Percentiles rank a stretch among this genome's conserved stretches.
These are phyloP conservation scores for Toxoplasma gondii DNA, from an alignment of 169 alveolate genomes.

Conservation along the genomic window DNA sequence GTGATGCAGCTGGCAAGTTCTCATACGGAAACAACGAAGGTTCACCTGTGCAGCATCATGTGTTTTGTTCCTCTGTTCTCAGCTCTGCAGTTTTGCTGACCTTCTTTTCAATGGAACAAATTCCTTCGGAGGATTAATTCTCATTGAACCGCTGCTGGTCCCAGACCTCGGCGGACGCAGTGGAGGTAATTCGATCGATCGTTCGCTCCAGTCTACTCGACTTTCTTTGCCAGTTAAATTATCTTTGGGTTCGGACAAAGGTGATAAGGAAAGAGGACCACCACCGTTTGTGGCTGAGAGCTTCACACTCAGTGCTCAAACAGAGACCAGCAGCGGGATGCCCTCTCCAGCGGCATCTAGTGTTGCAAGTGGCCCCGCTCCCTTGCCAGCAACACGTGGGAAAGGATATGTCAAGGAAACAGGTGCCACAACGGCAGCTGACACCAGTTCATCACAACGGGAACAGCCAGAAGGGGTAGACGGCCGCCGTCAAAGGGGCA, in stretches of 20 bases:
- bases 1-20: too few species aligned
- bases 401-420: not conserved
- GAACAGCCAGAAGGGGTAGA: not conserved
- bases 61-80: not conserved
- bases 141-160: slow-evolving; percentile 6
- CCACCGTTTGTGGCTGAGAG: not conserved
- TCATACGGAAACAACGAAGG: too few species aligned
- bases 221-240: not conserved
- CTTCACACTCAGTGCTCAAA: not conserved
- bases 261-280: not conserved
- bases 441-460: not conserved
- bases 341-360: not conserved
- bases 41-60: too few species aligned
- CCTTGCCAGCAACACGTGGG: not conserved
- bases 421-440: not conserved
- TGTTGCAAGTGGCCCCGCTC: not conserved
- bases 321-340: not conserved
- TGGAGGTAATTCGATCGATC: not conserved
- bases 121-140: slow-evolving; percentile 31
- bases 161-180: not conserved
- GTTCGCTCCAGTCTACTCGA: not conserved
- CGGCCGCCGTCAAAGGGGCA: not conserved
- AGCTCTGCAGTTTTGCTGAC: slow-evolving; percentile 28
- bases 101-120: not conserved
- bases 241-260: not conserved